Base-by-base conservation (phyloP, 129 eudicot genomes). In the Pulicaria dysenterica region DNA sequence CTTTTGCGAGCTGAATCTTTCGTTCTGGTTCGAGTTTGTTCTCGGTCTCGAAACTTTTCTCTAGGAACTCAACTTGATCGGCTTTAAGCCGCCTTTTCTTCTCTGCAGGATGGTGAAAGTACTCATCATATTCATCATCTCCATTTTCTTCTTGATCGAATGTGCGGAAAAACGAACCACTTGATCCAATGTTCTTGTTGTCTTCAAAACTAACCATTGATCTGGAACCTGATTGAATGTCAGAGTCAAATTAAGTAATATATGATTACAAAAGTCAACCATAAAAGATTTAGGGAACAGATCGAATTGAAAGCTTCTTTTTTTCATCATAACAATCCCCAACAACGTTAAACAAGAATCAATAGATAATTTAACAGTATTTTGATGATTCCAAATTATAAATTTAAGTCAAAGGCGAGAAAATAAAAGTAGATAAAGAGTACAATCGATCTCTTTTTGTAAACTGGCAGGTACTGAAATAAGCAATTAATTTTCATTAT, bases 1-100 rank as follows among this genome's bases (percentile, higher is more conserved):
- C 96, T 81, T 89, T 92, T n/a, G 98, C 98, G 47, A 92, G 92
- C 80, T 87, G 92, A 69, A 82, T 61, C 75, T 92, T 92, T 75
- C 98, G 82, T 42, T 92, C 98, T 0, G 96, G 98, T 61, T 92
- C 98, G 41, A 92, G 98, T 77, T 87, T 92, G 85, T 89, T 92
- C 39, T 92, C 96, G 2, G 47, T 55, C 70, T 80, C 95, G 4
- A 92, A 92, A 70, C 90, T 89, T 62, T 64, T 92, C 79, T 92
- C 98, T 13, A 92, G 89, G 79, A 89, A 89, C 80, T 78, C 87
- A 50, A 89, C 89, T 74, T 92, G 98, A 38, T 92, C 92, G 4
- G 79, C 82, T 16, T 88, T 79, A 1, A 92, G 96, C 15, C 96
- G 83, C 74, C 96, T 82, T 81, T 92, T 92, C 74, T 92, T 92